Percentiles rank a stretch among this genome's conserved stretches.
Conservation (phyloP, 2,329 filamentous ascomycete genomes). For the Fusarium sp. region DNA sequence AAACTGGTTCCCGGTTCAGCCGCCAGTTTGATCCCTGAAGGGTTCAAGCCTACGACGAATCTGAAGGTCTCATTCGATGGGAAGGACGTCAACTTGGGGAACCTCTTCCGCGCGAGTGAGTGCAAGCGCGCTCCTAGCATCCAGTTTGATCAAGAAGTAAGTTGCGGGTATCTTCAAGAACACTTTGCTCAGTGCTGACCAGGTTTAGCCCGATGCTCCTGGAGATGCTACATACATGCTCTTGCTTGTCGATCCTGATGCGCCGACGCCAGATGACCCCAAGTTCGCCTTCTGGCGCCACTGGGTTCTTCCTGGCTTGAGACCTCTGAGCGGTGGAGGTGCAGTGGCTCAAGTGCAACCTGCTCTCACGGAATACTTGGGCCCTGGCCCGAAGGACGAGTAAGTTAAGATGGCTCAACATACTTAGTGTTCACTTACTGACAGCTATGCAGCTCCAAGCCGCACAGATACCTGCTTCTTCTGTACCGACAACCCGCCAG, state of each 20-base stretch:
- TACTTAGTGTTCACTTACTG: not conserved
- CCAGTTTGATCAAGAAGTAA: constrained; percentile 46
- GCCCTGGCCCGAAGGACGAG: constrained; percentile 57
- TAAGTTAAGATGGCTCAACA: constrained; percentile 37
- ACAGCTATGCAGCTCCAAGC: constrained; percentile 49
- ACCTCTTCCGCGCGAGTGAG: constrained; percentile 51
- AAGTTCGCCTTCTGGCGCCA: constrained; percentile 65
- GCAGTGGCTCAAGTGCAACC: constrained; percentile 43
- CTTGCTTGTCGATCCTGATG: constrained; percentile 62
- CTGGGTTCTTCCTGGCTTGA: constrained; percentile 57
- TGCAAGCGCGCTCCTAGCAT: constrained; percentile 49
- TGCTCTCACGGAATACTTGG: constrained; percentile 53
- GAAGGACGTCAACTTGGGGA: constrained; percentile 48
- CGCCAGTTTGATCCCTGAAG: constrained; percentile 49
- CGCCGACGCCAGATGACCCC: constrained; percentile 62
- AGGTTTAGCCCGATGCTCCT: constrained; percentile 33
- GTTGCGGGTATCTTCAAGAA: rapidly evolving
- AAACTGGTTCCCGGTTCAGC: constrained; percentile 52
- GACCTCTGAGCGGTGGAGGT: constrained; percentile 38
- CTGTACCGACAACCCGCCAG: constrained; percentile 52
- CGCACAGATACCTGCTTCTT: constrained; percentile 57
- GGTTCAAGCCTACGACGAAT: constrained; percentile 53
- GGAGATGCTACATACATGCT: constrained; percentile 52
- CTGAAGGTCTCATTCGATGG: constrained; percentile 49
- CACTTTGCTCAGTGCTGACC: not conserved